These are phyloP conservation scores for Macrolepiota dolichaula DNA, from an alignment of 768 basidiomycete species.

Conservation along the genomic window DNA sequence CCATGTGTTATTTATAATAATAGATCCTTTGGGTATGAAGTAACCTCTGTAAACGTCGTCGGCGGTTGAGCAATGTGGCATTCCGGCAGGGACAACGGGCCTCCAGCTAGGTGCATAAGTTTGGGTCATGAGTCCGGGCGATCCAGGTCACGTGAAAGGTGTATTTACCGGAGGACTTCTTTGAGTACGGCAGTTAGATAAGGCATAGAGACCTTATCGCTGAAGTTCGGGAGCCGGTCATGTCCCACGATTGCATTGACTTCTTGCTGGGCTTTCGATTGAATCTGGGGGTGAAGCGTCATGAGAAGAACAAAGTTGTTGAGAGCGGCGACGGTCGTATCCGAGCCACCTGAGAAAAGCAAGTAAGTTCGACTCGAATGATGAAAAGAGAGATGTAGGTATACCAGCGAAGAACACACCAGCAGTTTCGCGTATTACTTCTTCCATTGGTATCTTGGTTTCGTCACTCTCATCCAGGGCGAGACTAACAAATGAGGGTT, in stretches of 20 bases:
- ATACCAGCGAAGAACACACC: slow-evolving; percentile 40
- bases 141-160: neutral
- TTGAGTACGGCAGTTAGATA: slow-evolving; percentile 15
- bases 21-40: slow-evolving; percentile 27
- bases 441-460: neutral
- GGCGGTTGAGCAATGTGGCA: slow-evolving; percentile 25
- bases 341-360: slow-evolving; percentile 4
- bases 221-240: slow-evolving; percentile 22
- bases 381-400: neutral
- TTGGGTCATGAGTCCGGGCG: slow-evolving; percentile 6
- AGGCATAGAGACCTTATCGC: slow-evolving; percentile 22
- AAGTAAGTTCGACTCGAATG: neutral
- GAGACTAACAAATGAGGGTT: slow-evolving; percentile 8
- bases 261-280: slow-evolving; percentile 26
- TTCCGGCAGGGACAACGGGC: slow-evolving; percentile 15
- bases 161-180: slow-evolving; percentile 8
- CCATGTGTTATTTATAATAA: slow-evolving; percentile 24
- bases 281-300: slow-evolving; percentile 26
- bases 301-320: slow-evolving; percentile 28
- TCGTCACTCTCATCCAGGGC: slow-evolving; percentile 3
- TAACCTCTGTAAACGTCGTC: slow-evolving; percentile 34
- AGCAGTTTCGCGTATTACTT: slow-evolving; percentile 29
- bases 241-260: slow-evolving; percentile 26
- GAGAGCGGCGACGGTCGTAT: slow-evolving; percentile 9
- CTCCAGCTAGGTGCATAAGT: neutral